A percentile compares a stretch with the other conserved stretches of the same genome.
phyloP scores from a whole-genome alignment of 140 eudicot species.

The Flaveria floridana region DNA sequence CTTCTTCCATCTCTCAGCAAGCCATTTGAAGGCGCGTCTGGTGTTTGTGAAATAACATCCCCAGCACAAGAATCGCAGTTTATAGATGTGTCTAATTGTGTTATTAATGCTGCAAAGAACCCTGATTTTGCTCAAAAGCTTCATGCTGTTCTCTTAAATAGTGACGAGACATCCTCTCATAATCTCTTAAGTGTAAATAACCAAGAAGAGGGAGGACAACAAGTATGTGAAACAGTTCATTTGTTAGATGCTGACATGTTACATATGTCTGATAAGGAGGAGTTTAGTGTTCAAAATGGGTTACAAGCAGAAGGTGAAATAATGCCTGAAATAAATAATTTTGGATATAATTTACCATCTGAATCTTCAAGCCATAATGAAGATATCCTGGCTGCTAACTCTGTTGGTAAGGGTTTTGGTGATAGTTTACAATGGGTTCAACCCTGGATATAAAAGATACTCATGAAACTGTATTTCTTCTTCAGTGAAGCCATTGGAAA shows the following conservation, averaged over 20 bases:
- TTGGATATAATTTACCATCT: slow-evolving; percentile 26
- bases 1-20: slow-evolving; percentile 42
- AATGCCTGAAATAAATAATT: slow-evolving; percentile 21
- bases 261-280: slow-evolving; percentile 38
- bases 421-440: slow-evolving; percentile 14
- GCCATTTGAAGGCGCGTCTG: slow-evolving; percentile 33
- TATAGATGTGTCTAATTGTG: slow-evolving; percentile 53
- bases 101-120: slow-evolving; percentile 54
- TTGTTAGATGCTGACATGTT: slow-evolving; percentile 34
- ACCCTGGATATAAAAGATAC: slow-evolving; percentile 7
- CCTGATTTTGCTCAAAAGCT: slow-evolving; percentile 57
- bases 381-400: slow-evolving; percentile 18
- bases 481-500: slow-evolving; percentile 29
- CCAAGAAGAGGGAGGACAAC: slow-evolving; percentile 31
- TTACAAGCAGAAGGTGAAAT: slow-evolving; percentile 24
- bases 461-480: slow-evolving; percentile 19
- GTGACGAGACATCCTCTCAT: slow-evolving; percentile 40
- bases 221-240: slow-evolving; percentile 33
- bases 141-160: slow-evolving; percentile 49
- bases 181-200: slow-evolving; percentile 34
- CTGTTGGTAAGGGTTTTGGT: slow-evolving; percentile 22
- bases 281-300: slow-evolving; percentile 25
- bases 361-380: slow-evolving; percentile 32
- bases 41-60: slow-evolving; percentile 39
- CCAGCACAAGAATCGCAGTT: slow-evolving; percentile 45